Percentiles rank a stretch among this genome's conserved stretches.
These are phyloP conservation scores for Tricholoma terreum DNA, from an alignment of 768 basidiomycete species.

Conservation along the genomic window DNA sequence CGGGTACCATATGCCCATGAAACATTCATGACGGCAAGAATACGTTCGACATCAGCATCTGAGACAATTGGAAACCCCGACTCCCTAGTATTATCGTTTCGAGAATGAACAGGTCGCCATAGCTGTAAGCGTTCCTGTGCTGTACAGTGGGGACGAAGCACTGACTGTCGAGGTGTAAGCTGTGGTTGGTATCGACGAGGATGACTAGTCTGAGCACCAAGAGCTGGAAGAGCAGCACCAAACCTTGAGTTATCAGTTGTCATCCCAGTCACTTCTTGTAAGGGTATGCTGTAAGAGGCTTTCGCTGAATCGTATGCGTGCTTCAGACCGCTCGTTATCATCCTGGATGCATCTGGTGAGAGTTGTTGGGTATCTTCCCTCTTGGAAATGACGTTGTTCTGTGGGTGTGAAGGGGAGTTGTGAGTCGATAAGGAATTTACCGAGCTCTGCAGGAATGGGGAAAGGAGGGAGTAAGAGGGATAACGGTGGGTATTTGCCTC, in stretches of 20 bases:
- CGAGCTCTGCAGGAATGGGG: constrained; percentile 2
- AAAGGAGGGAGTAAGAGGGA: neutral
- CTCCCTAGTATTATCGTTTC: neutral
- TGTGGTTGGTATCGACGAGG: constrained; percentile 3
- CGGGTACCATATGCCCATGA: constrained; percentile 31
- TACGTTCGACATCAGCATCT: constrained; percentile 18
- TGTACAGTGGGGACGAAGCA: constrained; percentile 22
- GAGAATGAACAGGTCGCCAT: constrained; percentile 21
- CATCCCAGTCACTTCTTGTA: neutral
- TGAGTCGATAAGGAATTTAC: too few relatives aligned
- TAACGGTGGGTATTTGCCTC: constrained; percentile 13
- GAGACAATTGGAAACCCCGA: constrained; percentile 7
- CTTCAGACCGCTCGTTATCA: neutral
- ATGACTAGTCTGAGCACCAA: neutral
- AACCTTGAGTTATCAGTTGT: too few relatives aligned
- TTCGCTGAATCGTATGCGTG: neutral
- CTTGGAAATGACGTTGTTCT: neutral
- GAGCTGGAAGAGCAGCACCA: neutral
- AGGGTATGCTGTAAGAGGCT: neutral
- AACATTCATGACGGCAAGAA: constrained; percentile 19
- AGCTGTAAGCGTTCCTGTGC: constrained; percentile 21
- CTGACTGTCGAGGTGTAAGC: constrained; percentile 15
- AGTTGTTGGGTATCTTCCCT: neutral
- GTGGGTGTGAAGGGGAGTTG: too few relatives aligned
- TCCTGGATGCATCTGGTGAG: neutral